Evolutionary conservation across 1,284 basidiomycete species (phyloP), one percentile per base, ranked within the genome.

Genomic region (Sphagnurus paluster): DNA sequence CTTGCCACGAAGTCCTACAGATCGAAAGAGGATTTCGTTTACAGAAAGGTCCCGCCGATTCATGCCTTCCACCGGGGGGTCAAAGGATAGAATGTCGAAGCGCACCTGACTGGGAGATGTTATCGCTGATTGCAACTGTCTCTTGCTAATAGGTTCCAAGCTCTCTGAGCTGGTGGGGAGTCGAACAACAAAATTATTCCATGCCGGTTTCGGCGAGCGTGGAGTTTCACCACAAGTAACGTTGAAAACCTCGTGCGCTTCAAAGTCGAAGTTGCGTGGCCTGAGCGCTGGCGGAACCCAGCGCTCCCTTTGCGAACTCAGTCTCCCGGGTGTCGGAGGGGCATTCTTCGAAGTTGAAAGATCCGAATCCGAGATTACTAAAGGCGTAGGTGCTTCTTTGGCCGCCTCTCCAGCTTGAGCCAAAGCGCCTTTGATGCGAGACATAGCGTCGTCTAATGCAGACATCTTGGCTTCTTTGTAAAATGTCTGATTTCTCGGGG

Each of bases 381-480:
- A 50, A 20, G 55, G 42, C n/a, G n/a, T n/a, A 28, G 53, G 47
- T 32, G 46, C 52, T 25, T 69, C 67, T 49, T 66, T 67, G 14
- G 55, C 42, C 17, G 54, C 46, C 24, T 74, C 69, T 13, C 62
- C 64, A 14, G 73, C 67, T 44, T 87, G 82, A 60, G 82, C 78
- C 59, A 96, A 69, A 3, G 86, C 93, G 17, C 89, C 91, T 61
- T 89, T 93, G 58, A 97, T 92, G 23, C 92, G 80, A 5, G 88
- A 91, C 77, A 97, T 87, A 43, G 84, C 82, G 59, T 92, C 87
- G 58, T 93, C 87, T 56, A 95, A 69, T 11, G 87, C 76, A 4
- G 87, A 82, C 75, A 90, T 84, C 13, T 82, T 74, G 33, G 79
- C 80, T 55, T 85, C 88, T 57, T 81, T 82, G 63, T 79, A 79